A percentile compares a stretch with the other conserved stretches of the same genome.
These are phyloP conservation scores for Trifolium pratense DNA, from an alignment of 306 rosid genomes.

Conservation along the genomic window DNA sequence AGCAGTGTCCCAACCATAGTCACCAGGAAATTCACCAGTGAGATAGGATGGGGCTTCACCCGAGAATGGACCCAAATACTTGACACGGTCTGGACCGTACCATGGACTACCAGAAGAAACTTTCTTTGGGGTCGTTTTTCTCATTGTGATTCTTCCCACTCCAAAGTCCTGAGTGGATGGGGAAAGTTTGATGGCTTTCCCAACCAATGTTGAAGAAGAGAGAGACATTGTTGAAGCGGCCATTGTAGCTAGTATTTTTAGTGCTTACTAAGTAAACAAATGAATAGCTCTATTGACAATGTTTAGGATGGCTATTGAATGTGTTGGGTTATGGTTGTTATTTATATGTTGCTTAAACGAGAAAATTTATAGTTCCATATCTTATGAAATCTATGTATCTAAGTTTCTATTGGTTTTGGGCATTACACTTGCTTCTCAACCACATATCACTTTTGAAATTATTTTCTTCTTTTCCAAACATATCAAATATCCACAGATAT, in stretches of 20 bases:
- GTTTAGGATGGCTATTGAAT: background rate
- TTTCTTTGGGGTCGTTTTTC: background rate
- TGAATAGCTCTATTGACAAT: background rate
- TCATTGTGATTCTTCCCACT: background rate
- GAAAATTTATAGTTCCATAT: background rate
- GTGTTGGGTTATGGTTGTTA: background rate
- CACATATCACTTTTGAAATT: background rate
- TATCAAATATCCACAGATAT: background rate
- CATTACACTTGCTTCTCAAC: background rate
- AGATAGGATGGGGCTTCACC: background rate
- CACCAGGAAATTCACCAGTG: background rate
- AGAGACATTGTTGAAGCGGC: background rate
- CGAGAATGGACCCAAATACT: background rate
- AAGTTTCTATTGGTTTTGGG: background rate
- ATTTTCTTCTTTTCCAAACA: background rate
- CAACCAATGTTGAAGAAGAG: conserved; percentile 1
- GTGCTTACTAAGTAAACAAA: background rate
- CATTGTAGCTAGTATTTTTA: background rate
- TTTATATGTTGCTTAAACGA: background rate
- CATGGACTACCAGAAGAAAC: background rate
- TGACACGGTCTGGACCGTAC: background rate
- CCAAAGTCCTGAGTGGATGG: background rate
- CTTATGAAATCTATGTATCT: conserved; percentile 2
- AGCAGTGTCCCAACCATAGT: conserved; percentile 3
- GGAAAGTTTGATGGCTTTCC: background rate